Conservation (phyloP, 2,329 filamentous ascomycete species). For the Triangularia verruculosa region DNA sequence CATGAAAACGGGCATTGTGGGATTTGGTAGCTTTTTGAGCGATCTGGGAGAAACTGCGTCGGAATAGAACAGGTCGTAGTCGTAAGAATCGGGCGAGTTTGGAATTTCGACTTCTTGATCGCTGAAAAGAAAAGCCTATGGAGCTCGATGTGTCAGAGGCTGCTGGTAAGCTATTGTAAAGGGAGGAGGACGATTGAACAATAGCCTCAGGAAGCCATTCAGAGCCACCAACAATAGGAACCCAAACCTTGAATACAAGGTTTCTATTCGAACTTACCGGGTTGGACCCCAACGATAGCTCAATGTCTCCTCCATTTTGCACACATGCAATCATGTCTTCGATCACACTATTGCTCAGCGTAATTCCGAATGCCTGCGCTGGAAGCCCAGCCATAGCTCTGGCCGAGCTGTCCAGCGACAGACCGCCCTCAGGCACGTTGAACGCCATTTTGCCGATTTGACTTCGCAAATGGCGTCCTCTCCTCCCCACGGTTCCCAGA, state of each 20-base stretch:
- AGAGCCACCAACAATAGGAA: conserved; percentile 14
- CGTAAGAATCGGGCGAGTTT: conserved; percentile 42
- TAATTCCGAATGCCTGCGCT: conserved; percentile 56
- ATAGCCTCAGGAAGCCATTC: neutral
- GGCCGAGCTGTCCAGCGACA: conserved; percentile 54
- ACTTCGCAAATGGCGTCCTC: conserved; percentile 5
- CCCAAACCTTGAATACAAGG: conserved; percentile 13
- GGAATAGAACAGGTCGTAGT: conserved; percentile 57
- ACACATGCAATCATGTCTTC: conserved; percentile 61
- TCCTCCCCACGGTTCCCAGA: conserved; percentile 17
- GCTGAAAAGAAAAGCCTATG: conserved; percentile 54
- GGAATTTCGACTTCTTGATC: conserved; percentile 34
- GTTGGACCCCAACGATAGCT: conserved; percentile 54
- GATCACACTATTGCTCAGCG: conserved; percentile 56
- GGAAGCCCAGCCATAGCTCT: conserved; percentile 44
- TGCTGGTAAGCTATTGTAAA: conserved; percentile 17
- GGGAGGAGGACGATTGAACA: neutral
- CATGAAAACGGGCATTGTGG: conserved; percentile 49
- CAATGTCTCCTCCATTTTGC: conserved; percentile 54
- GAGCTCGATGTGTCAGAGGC: conserved; percentile 7
- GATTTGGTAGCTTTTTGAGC: conserved; percentile 48
- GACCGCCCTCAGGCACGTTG: conserved; percentile 55
- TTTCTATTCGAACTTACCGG: conserved; percentile 49
- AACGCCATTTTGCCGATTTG: conserved; percentile 38
- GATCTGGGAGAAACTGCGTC: conserved; percentile 47